A percentile compares a stretch with the other conserved stretches of the same genome.
phyloP scores from a whole-genome alignment of 106 monocot genomes.

The Platanthera guangdongensis region DNA sequence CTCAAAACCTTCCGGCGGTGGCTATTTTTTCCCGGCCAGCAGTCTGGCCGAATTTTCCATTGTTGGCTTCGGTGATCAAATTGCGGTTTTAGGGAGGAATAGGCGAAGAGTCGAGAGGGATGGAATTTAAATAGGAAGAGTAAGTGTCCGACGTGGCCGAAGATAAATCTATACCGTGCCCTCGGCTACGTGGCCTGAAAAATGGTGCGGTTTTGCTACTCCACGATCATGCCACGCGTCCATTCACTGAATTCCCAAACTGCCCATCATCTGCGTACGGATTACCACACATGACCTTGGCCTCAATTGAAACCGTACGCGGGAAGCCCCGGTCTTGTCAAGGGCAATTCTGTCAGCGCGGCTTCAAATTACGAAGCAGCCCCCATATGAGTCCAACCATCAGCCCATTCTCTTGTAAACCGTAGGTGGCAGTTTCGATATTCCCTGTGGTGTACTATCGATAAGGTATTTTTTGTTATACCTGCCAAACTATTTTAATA shows the following conservation, averaged over 20 bases:
- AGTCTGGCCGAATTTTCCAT: background rate
- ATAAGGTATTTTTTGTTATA: background rate
- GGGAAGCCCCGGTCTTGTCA: background rate
- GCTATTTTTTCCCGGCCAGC: background rate
- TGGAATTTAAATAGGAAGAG: background rate
- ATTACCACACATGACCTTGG: background rate
- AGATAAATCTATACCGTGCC: constrained; percentile 2
- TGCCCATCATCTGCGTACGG: background rate
- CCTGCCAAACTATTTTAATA: background rate
- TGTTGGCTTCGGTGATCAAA: background rate
- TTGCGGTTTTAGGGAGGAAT: background rate
- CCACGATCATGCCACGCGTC: constrained; percentile 5
- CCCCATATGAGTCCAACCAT: background rate
- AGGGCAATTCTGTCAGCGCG: background rate
- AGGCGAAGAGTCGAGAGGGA: background rate
- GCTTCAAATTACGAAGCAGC: background rate
- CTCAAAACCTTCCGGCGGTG: background rate
- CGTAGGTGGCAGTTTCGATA: background rate
- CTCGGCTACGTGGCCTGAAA: constrained; percentile 9
- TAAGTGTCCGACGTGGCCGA: constrained; percentile 15
- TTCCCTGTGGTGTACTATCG: background rate
- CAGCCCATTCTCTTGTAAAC: background rate
- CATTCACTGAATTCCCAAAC: constrained; percentile 3
- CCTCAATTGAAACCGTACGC: background rate
- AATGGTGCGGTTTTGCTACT: background rate